Base-by-base conservation (phyloP, 768 basidiomycete genomes). In the Boletus subcaerulescens region DNA sequence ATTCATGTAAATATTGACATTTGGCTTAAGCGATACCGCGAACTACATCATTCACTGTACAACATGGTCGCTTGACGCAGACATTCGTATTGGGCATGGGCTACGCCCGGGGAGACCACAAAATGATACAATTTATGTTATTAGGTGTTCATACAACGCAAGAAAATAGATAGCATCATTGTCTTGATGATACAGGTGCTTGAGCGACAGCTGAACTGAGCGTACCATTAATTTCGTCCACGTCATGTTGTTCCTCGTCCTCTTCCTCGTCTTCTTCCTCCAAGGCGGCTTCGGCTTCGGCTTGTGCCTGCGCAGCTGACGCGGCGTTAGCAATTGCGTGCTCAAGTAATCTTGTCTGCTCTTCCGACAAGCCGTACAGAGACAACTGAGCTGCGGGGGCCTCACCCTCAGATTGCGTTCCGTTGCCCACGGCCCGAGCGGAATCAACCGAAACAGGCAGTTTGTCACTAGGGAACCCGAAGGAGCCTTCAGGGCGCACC, bases 291-390 rank as follows among this genome's bases (percentile, higher is more conserved):
- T 90, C 87, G 0, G 87, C 89, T 59, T 90, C 88, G 0, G 88
- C 88, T 61, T 88, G 87, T 18, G 86, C 84, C 60, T 88, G 87
- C 1, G 88, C 88, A 32, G 85, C 86, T 35, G 80, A 80, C 11
- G 89, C 85, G 1, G 88, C 88, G 61, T 78, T 86, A 26, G 85
- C 84, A 46, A 91, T 89, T 0, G 88, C 88, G 57, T 84, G 79
- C 65, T 89, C 86, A 15, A 91, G 73, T 58, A 86, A 67, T 55
- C 77, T 80, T 5, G 85, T 78, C 68, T 90, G 89, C 58, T 89
- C 87, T 46, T 85, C 84, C 2, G 87, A 88, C 40, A 90, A 74
- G 32, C 87, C 87, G 50, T 86, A 86, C 65, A 85, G 76, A 4
- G 86, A 85, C 47, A 89, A 61, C 2, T 83, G 75, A 22, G 80